These are phyloP conservation scores for Begonia peltatifolia DNA, from an alignment of 306 rosid genomes.

Conservation along the genomic window DNA sequence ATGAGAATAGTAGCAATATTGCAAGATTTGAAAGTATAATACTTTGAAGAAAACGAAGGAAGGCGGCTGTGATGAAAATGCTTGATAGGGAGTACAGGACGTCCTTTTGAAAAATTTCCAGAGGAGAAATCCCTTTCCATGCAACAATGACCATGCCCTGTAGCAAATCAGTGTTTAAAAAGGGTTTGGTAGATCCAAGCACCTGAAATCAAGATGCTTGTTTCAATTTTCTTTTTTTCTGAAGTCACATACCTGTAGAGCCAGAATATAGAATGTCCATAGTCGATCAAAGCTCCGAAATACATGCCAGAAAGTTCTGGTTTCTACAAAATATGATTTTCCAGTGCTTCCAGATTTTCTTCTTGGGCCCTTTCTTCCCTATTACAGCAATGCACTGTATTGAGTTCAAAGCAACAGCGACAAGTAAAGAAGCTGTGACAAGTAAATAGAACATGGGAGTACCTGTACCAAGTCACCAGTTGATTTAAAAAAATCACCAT, in stretches of 20 bases:
- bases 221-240: constrained; percentile 7
- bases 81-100: constrained; percentile 56
- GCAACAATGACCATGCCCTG: constrained; percentile 72
- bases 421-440: not conserved
- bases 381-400: constrained; percentile 15
- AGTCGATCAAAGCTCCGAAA: constrained; percentile 86
- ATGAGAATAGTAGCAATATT: too few species aligned
- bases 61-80: constrained; percentile 88
- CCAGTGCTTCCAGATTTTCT: constrained; percentile 54
- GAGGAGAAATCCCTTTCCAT: constrained; percentile 38
- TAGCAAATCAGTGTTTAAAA: constrained; percentile 1
- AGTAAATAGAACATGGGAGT: not conserved
- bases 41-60: constrained; percentile 88
- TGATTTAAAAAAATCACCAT: constrained; percentile 85
- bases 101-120: constrained; percentile 44
- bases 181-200: constrained; percentile 3
- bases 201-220: not conserved
- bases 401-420: too few species aligned
- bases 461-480: constrained; percentile 58
- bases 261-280: constrained; percentile 86
- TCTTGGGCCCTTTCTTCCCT: constrained; percentile 59
- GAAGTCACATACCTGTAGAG: constrained; percentile 58
- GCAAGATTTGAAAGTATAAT: constrained; percentile 1
- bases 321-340: constrained; percentile 74
- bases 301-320: constrained; percentile 82